Conservation (phyloP, 2,329 filamentous ascomycete species). For the Cercospora berteroae region DNA sequence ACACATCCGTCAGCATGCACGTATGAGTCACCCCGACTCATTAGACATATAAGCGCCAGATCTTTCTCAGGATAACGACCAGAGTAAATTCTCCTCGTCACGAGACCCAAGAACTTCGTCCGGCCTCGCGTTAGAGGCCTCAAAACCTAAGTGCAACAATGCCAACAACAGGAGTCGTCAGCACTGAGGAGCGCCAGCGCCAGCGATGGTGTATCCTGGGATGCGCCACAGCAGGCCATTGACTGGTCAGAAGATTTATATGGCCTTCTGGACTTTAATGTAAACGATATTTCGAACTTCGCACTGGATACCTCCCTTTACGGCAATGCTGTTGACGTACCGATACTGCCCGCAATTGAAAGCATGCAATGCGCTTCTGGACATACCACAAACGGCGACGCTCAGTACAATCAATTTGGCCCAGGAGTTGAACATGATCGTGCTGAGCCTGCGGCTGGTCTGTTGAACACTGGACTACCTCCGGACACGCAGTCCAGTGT, state of each 20-base stretch:
- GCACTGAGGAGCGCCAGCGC: neutral
- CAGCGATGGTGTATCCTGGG: neutral
- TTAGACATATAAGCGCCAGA: neutral
- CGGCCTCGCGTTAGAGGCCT: conserved; percentile 20
- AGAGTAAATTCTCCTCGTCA: neutral
- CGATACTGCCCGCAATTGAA: neutral
- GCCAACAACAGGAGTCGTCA: conserved; percentile 6
- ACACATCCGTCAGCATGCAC: neutral
- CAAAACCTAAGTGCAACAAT: conserved; percentile 17
- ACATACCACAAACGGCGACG: neutral
- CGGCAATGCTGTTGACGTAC: neutral
- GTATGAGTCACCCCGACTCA: neutral
- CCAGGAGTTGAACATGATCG: neutral
- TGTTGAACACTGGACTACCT: neutral
- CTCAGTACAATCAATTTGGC: neutral
- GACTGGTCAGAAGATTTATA: conserved; percentile 11
- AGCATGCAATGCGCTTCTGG: neutral
- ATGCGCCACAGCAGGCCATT: conserved; percentile 1
- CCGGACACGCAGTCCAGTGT: neutral
- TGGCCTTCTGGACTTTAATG: conserved; percentile 15
- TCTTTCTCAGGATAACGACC: neutral
- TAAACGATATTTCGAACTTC: conserved; percentile 1
- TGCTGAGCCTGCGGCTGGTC: neutral
- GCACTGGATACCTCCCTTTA: conserved; percentile 10
- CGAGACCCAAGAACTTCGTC: neutral